Base-by-base conservation (phyloP, 176 grass and related monocot species). In the Thinopyrum elongatum region DNA sequence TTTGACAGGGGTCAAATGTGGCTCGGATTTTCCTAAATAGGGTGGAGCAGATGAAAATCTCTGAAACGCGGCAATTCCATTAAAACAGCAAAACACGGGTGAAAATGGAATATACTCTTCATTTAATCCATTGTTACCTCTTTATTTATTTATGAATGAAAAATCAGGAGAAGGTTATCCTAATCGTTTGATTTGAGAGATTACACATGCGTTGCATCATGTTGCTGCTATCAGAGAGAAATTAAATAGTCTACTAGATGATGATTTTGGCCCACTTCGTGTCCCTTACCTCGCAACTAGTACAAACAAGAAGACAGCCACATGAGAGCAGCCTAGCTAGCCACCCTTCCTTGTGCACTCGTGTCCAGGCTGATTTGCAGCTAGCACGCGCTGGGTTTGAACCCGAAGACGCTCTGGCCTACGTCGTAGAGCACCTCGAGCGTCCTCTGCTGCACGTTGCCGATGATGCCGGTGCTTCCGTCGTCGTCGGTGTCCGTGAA, bases 391-490 rank as follows among this genome's bases (percentile, higher is more conserved):
- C 53, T 82, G 0, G 90, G 4, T 13, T 65, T 74, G 70, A 98
- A 95, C 11, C 95, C 91, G 3, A 98, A 34, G 77, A 62, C 72
- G 7, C 91, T 58, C 2, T 62, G 29, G 47, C 91, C 95, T 25
- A 92, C 92, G 70, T 91, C 85, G 63, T 91, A 88, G 14, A 98
- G 31, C 25, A 98, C 93, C 63, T 92, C 89, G 22, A 98, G 77
- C 62, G 86, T 94, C 83, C 90, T 84, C 88, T 98, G 95, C 82
- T 98, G 95, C 74, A 98, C 91, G 71, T 98, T 98, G 25, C 93
- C 95, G 17, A 95, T 74, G 76, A 98, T 86, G 63, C 87, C 83
- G 3, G 57, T 6, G 60, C 83, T 86, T 14, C 42, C 38, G 63
- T 87, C 84, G 36, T 86, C 81, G 19, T 14, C 34, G 4, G 90